Evolutionary conservation across 345 rosid genomes (phyloP), one percentile per base, ranked within the genome.

Genomic region (Eucalyptus lansdowneana): DNA sequence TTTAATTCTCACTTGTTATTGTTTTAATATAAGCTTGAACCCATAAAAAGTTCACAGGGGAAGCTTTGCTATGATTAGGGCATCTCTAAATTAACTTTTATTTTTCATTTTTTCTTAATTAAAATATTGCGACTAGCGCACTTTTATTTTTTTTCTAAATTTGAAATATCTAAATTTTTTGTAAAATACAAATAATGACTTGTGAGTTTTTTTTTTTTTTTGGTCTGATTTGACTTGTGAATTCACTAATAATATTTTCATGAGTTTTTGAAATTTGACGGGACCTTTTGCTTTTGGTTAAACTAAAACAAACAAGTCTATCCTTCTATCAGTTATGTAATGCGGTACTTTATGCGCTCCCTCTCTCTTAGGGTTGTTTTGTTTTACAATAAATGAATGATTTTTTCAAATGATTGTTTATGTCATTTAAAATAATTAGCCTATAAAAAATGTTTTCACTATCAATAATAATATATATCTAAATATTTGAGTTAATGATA

Each of bases 401-500:
- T 53, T 53, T 53, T 53, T 53, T 53, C 11, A 21, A 53, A 53
- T 53, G 58, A 21, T 53, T 0, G 25, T 0, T 53, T 53, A 21
- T 8, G 58, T 53, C 58, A 53, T 53, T 53, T 53, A 53, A 53
- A 21, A 53, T 53, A 53, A 53, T 53, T 53, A 53, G 11, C 5
- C 11, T 53, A 53, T 8, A 8, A 53, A 0, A 53, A 21, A 8
- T 53, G 0, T 53, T 0, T 21, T 53, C 58, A 53, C 5, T 21
- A 53, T 8, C 25, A 0, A 53, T 0, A 53, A 21, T 21, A 53
- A 53, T 53, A 1, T 53, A 1, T 53, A 53, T 53, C 1, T 53
- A 19, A 8, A 19, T 19, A 53, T 53, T 53, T 53, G 4, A 0
- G 1, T 19, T 1, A 0, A 53, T 19, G 1, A 19, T 53, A 0